Percentiles rank a stretch among this genome's conserved stretches.
phyloP scores from a whole-genome alignment of 345 rosid genomes.

The Salix caprea region DNA sequence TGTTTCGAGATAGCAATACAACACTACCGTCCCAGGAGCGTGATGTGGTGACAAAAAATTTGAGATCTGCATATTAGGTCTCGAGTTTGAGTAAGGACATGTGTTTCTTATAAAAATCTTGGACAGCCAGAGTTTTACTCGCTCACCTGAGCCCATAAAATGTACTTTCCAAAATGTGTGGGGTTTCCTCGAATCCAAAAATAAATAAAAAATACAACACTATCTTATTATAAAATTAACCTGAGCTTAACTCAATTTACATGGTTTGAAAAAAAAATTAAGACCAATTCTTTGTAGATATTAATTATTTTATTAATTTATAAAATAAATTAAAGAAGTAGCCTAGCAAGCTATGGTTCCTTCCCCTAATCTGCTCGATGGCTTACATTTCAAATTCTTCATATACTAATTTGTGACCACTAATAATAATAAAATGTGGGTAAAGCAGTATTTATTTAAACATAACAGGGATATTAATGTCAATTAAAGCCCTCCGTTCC shows the following conservation, averaged over 20 bases:
- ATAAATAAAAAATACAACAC: no score
- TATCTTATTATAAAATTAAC: not conserved
- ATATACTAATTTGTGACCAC: not conserved
- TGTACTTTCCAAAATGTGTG: no score
- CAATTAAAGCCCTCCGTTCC: conserved; percentile 19
- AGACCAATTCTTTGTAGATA: not conserved
- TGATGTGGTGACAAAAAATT: accelerated
- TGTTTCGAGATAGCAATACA: no score
- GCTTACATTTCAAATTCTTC: not conserved
- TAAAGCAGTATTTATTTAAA: not conserved
- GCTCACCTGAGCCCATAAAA: no score
- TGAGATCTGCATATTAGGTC: accelerated
- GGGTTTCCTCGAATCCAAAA: no score
- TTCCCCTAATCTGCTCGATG: not conserved
- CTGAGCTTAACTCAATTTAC: not conserved
- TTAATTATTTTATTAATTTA: not conserved
- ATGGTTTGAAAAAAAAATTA: not conserved
- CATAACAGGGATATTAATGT: conserved; percentile 1
- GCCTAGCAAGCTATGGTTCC: no score
- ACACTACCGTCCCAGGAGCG: accelerated
- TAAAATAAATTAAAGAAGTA: no score
- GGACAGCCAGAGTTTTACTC: no score
- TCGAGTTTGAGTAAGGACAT: no score
- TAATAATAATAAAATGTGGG: no score
- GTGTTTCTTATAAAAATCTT: no score